A percentile compares a stretch with the other conserved stretches of the same genome.
These are phyloP conservation scores for Pseudogymnoascus sp. DNA, from an alignment of 2,329 filamentous ascomycete species.

Conservation along the genomic window DNA sequence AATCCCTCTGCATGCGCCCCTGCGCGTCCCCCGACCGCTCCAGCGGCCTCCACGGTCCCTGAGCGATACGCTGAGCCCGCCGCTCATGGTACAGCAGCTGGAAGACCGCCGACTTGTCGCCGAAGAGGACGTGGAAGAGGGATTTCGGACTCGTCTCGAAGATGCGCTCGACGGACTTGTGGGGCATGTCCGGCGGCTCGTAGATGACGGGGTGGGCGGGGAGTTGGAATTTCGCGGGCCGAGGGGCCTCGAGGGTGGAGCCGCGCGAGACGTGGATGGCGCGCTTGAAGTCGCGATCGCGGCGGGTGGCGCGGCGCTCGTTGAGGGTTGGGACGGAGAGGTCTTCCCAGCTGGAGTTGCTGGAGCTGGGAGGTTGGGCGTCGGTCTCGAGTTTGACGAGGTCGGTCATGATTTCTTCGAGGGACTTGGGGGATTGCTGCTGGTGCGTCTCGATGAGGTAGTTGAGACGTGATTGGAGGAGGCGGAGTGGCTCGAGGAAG, in stretches of 20 bases:
- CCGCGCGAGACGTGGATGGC: slow-evolving; percentile 56
- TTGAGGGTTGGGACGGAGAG: slow-evolving; percentile 52
- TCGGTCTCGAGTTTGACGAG: slow-evolving; percentile 67
- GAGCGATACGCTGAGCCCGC: slow-evolving; percentile 68
- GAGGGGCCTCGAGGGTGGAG: slow-evolving; percentile 34
- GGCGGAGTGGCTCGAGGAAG: slow-evolving; percentile 77
- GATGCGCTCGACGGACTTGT: slow-evolving; percentile 66
- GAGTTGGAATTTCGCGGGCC: slow-evolving; percentile 61
- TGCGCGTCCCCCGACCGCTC: slow-evolving; percentile 39
- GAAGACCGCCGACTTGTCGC: slow-evolving; percentile 91
- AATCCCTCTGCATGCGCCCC: slow-evolving; percentile 65
- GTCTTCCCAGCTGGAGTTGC: slow-evolving; percentile 87
- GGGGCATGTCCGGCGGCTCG: slow-evolving; percentile 72
- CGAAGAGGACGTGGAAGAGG: slow-evolving; percentile 92
- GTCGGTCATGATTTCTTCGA: slow-evolving; percentile 62
- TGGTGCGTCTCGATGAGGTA: slow-evolving; percentile 75
- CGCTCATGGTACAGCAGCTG: slow-evolving; percentile 82
- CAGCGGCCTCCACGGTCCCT: slow-evolving; percentile 72
- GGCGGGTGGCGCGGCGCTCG: slow-evolving; percentile 38
- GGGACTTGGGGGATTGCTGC: slow-evolving; percentile 57
- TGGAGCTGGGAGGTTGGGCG: slow-evolving; percentile 55
- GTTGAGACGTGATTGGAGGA: slow-evolving; percentile 78
- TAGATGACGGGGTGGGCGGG: slow-evolving; percentile 75
- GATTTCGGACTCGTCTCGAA: slow-evolving; percentile 91
- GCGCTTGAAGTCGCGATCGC: slow-evolving; percentile 43